These are phyloP conservation scores for Thielaviopsis punctulata DNA, from an alignment of 2,329 filamentous ascomycete genomes.

Conservation along the genomic window DNA sequence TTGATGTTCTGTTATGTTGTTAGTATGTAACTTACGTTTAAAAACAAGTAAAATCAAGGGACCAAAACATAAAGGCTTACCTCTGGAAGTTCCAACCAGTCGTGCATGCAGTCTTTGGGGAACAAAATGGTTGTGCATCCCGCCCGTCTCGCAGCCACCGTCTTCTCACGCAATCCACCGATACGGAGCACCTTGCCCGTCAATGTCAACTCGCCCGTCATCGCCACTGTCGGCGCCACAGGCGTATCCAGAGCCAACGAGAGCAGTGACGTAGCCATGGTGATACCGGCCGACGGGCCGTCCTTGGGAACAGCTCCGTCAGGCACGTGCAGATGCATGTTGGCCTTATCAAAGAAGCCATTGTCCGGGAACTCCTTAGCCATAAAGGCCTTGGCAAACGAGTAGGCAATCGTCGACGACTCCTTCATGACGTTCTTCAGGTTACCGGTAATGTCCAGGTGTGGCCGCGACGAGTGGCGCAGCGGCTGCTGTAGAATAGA, in stretches of 20 bases:
- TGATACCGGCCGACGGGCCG: slow-evolving; percentile 82
- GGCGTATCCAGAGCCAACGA: slow-evolving; percentile 65
- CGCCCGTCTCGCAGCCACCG: slow-evolving; percentile 79
- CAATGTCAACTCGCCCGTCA: slow-evolving; percentile 94
- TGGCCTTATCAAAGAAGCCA: slow-evolving; percentile 89
- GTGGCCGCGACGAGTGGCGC: slow-evolving; percentile 53
- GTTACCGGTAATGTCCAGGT: slow-evolving; percentile 84
- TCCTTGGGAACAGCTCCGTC: slow-evolving; percentile 95
- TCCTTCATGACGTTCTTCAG: slow-evolving; percentile 97
- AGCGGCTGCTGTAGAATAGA: slow-evolving; percentile 81
- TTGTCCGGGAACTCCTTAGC: slow-evolving; percentile 75
- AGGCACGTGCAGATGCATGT: slow-evolving; percentile 87
- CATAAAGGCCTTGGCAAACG: slow-evolving; percentile 81
- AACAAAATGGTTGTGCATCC: slow-evolving; percentile 91
- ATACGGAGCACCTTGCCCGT: slow-evolving; percentile 94
- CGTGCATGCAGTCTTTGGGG: slow-evolving; percentile 84
- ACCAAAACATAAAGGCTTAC: slow-evolving; percentile 38
- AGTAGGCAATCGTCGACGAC: slow-evolving; percentile 87
- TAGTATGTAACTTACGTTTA: slow-evolving; percentile 6
- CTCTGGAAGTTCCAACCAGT: slow-evolving; percentile 94
- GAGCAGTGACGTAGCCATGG: slow-evolving; percentile 88
- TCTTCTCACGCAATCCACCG: slow-evolving; percentile 89
- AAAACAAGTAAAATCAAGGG: not conserved
- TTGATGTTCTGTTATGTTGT: slow-evolving; percentile 68
- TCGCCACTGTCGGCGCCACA: slow-evolving; percentile 75